Percentiles rank a stretch among this genome's conserved stretches.
Conservation (phyloP, 192 early-diverging fungal genomes). For the Helicostylum pulchrum region DNA sequence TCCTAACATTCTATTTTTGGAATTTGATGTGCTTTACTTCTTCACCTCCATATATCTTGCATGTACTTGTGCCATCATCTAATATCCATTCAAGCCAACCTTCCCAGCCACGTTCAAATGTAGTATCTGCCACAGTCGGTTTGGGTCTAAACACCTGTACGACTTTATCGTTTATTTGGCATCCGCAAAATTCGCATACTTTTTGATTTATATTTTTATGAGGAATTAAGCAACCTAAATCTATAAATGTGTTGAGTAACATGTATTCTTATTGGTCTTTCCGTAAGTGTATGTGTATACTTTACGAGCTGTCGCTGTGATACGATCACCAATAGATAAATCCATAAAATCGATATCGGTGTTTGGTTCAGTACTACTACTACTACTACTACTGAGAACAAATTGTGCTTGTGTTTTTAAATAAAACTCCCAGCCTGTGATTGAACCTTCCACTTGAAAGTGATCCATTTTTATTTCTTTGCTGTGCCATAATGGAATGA, state of each 20-base stretch:
- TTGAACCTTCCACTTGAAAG: slow-evolving; percentile 11
- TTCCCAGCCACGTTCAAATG: neutral
- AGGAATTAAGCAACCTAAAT: slow-evolving; percentile 12
- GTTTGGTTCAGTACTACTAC: neutral
- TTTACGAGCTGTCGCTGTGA: slow-evolving; percentile 10
- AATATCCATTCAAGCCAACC: slow-evolving; percentile 24
- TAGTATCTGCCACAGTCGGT: neutral
- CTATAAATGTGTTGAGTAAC: slow-evolving; percentile 6
- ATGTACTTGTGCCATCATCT: slow-evolving; percentile 25
- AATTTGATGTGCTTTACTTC: slow-evolving; percentile 13
- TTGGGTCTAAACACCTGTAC: slow-evolving; percentile 4
- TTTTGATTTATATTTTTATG: neutral
- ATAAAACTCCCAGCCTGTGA: slow-evolving; percentile 24
- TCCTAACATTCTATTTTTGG: neutral
- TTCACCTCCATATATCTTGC: slow-evolving; percentile 21
- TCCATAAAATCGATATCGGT: slow-evolving; percentile 7
- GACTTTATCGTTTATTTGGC: neutral
- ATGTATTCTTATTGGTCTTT: neutral
- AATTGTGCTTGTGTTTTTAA: neutral
- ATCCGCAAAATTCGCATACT: slow-evolving; percentile 9
- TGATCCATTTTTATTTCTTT: slow-evolving; percentile 9
- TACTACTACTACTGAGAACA: slow-evolving; percentile 1
- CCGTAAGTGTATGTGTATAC: too few species aligned
- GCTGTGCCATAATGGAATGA: neutral
- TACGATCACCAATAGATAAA: slow-evolving; percentile 8